phyloP scores from a whole-genome alignment of 352 stramenopile species.

The Pilasporangium apinafurcum region DNA sequence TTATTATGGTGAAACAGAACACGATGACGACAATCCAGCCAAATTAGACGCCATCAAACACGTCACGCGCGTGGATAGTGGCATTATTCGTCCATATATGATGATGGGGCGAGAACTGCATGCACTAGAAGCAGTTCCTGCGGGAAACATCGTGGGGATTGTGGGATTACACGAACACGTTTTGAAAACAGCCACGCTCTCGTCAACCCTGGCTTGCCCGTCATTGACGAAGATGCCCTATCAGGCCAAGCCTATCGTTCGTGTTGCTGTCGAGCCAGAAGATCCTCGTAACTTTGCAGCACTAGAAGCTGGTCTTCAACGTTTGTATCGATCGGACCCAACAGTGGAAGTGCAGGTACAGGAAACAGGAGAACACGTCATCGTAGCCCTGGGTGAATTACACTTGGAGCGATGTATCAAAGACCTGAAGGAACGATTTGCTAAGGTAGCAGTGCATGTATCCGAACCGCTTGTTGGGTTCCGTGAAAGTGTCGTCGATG shows the following conservation, averaged over 20 bases:
- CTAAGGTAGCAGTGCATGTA: slow-evolving; percentile 75
- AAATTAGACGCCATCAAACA: slow-evolving; percentile 35
- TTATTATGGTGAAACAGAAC: slow-evolving; percentile 21
- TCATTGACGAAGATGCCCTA: slow-evolving; percentile 87
- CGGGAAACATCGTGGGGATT: slow-evolving; percentile 89
- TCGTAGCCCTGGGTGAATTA: slow-evolving; percentile 88
- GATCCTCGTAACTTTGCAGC: slow-evolving; percentile 82
- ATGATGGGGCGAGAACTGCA: slow-evolving; percentile 91
- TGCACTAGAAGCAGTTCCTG: slow-evolving; percentile 64
- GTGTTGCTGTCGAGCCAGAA: slow-evolving; percentile 87
- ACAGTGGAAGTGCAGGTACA: slow-evolving; percentile 91
- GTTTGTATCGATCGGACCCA: slow-evolving; percentile 89
- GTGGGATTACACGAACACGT: slow-evolving; percentile 83
- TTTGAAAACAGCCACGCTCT: slow-evolving; percentile 89
- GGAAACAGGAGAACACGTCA: slow-evolving; percentile 87
- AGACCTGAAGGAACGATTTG: slow-evolving; percentile 84
- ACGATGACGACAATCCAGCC: slow-evolving; percentile 19
- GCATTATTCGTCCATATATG: slow-evolving; percentile 80
- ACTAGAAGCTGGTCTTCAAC: slow-evolving; percentile 82
- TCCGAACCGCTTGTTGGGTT: slow-evolving; percentile 88
- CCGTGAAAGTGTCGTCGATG: slow-evolving; percentile 75
- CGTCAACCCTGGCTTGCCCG: slow-evolving; percentile 66
- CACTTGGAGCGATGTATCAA: slow-evolving; percentile 91
- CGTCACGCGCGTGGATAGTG: slow-evolving; percentile 39
- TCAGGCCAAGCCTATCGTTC: slow-evolving; percentile 90